Evolutionary conservation across 1,284 basidiomycete species (phyloP).

Genomic region (Fistulinella cinereoalba): DNA sequence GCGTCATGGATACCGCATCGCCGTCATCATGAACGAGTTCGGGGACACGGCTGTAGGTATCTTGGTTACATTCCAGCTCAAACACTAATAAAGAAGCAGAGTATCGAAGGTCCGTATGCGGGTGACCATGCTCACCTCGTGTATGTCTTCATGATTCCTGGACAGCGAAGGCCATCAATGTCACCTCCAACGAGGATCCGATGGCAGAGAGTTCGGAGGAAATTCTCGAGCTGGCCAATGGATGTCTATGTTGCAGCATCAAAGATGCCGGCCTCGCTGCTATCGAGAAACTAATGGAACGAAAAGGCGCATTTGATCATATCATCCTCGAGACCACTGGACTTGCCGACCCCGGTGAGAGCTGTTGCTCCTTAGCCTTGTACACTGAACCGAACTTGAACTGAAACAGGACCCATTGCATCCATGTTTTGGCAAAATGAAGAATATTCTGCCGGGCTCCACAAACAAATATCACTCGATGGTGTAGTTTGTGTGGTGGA

Average conservation of each 20-base stretch:
- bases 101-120: slow-evolving; percentile 55
- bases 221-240: slow-evolving; percentile 87
- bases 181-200: slow-evolving; percentile 66
- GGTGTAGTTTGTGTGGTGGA: slow-evolving; percentile 92
- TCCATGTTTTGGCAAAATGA: slow-evolving; percentile 92
- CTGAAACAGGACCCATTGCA: slow-evolving; percentile 64
- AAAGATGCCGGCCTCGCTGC: slow-evolving; percentile 89
- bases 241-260: slow-evolving; percentile 92
- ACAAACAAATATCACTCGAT: slow-evolving; percentile 75
- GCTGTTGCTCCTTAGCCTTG: not conserved
- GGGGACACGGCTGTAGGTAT: slow-evolving; percentile 75
- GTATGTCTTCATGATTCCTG: slow-evolving; percentile 6
- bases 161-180: slow-evolving; percentile 71
- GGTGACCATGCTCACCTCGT: slow-evolving; percentile 35
- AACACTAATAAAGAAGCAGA: slow-evolving; percentile 38
- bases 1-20: slow-evolving; percentile 89
- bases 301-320: slow-evolving; percentile 85
- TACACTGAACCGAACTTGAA: not conserved
- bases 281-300: slow-evolving; percentile 84
- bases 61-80: slow-evolving; percentile 4
- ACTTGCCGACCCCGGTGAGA: slow-evolving; percentile 82
- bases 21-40: slow-evolving; percentile 97
- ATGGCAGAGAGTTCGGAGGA: slow-evolving; percentile 67
- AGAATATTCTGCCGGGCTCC: slow-evolving; percentile 71
- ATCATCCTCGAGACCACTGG: slow-evolving; percentile 93